Percentiles rank a stretch among this genome's conserved stretches.
phyloP scores from a whole-genome alignment of 345 rosid species.

The Eucalyptus victrix region DNA sequence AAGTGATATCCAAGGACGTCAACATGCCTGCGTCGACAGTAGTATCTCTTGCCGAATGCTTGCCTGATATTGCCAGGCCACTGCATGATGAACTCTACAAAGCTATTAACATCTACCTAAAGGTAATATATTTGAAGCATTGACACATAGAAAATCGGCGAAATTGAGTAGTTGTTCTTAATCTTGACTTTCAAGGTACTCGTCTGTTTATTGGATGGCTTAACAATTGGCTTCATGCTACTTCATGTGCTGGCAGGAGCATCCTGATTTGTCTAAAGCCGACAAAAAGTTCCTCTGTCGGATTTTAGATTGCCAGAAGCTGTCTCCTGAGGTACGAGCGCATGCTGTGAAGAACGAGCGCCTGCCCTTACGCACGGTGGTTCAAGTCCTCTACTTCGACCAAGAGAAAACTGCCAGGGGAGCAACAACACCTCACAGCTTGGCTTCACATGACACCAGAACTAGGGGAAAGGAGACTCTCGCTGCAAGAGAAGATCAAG shows the following conservation, averaged over 20 bases:
- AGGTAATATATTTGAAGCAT: slow-evolving; percentile 25
- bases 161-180: not conserved
- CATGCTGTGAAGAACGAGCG: slow-evolving; percentile 95
- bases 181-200: not conserved
- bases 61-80: slow-evolving; percentile 55
- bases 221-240: not conserved
- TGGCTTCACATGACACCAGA: not conserved
- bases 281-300: slow-evolving; percentile 79
- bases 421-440: not conserved
- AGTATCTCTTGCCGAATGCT: slow-evolving; percentile 55
- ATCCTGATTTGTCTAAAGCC: slow-evolving; percentile 70
- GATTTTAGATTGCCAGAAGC: slow-evolving; percentile 83
- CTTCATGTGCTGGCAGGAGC: slow-evolving; percentile 44
- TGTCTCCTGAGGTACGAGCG: slow-evolving; percentile 74
- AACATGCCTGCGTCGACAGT: slow-evolving; percentile 52
- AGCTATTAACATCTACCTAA: slow-evolving; percentile 77
- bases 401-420: slow-evolving; percentile 42
- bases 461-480: slow-evolving; percentile 11
- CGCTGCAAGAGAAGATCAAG: slow-evolving; percentile 8
- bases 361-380: slow-evolving; percentile 88
- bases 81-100: slow-evolving; percentile 83
- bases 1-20: slow-evolving; percentile 51
- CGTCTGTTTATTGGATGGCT: not conserved
- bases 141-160: not conserved
- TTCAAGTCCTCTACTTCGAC: slow-evolving; percentile 86